Evolutionary conservation across 176 grass and related monocot species (phyloP), one percentile per base, ranked within the genome.

Genomic region (Juncus effusus): DNA sequence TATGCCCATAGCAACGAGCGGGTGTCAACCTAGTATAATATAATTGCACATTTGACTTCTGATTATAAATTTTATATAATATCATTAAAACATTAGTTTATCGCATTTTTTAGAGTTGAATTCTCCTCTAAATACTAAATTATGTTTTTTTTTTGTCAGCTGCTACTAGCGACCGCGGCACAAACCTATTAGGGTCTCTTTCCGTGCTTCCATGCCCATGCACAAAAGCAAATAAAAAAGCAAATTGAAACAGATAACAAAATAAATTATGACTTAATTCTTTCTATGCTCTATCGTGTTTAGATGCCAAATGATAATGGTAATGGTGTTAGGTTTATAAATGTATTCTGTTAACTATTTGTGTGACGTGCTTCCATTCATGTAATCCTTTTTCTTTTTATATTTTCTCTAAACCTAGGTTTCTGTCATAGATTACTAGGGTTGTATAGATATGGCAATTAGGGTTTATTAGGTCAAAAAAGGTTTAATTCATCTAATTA

Each of bases 321-420:
- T 47, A 47, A 47, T 47, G 44, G 44, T 47, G 44, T 47, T 9
- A 5, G 3, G 44, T 47, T 47, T 47, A 47, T 47, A 47, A 9
- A 47, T 47, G 4, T 6, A 47, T 47, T 1, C 36, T 61, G 58
- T 38, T 36, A 61, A 38, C 58, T 36, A 61, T 36, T 36, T 35
- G 5, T 36, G 5, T 36, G 58, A 61, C 58, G 58, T 61, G 58
- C 58, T 61, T 10, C 58, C 58, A 61, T 61, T 13, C 58, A 61
- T 61, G 36, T 57, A n/a, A 57, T 16, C n/a, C 4, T 2, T 57
- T 57, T 57, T 57, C 54, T 52, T 7, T 28, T 28, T 28, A 28
- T 28, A 28, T 28, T 28, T 28, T 28, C 19, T 28, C 44, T 47
- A 47, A 47, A 47, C 44, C 44, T 47, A 47, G 44, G 44, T 0